Percentiles rank a stretch among this genome's conserved stretches.
Evolutionary conservation across 2,329 filamentous ascomycete genomes (phyloP).

Genomic region (Pleurostoma richardsiae): DNA sequence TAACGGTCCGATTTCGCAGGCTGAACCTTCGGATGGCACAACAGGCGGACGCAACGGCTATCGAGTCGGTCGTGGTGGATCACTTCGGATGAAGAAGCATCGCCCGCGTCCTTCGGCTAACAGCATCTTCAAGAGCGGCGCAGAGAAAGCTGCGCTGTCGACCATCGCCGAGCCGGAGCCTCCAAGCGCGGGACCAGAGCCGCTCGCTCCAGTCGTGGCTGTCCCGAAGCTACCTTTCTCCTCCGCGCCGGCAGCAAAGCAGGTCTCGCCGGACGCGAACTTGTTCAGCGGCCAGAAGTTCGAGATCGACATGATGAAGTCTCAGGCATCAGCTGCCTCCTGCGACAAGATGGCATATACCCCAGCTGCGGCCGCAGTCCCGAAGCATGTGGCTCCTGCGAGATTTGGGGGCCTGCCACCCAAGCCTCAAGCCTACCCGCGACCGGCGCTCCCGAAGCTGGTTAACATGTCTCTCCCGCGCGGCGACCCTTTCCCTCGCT

Average conservation of each 20-base stretch:
- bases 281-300: constrained; percentile 6
- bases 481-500: too few relatives aligned
- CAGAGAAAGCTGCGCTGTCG: background rate
- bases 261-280: constrained; percentile 2
- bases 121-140: constrained; percentile 5
- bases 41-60: constrained; percentile 12
- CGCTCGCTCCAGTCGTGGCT: too few relatives aligned
- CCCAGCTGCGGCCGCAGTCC: too few relatives aligned
- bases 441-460: too few relatives aligned
- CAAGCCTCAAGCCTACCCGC: too few relatives aligned
- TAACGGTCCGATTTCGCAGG: too few relatives aligned
- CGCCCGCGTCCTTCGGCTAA: background rate
- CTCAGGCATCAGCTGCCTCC: background rate
- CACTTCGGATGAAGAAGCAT: constrained; percentile 18
- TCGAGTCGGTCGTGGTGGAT: constrained; percentile 23
- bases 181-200: background rate
- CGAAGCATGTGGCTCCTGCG: too few relatives aligned
- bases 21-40: too few relatives aligned
- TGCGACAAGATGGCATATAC: too few relatives aligned
- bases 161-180: constrained; percentile 1
- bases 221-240: too few relatives aligned
- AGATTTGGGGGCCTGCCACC: too few relatives aligned
- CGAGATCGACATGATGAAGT: constrained; percentile 6
- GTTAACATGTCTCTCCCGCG: too few relatives aligned
- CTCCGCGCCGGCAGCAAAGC: background rate